Evolutionary conservation across 148 eudicot genomes (phyloP), one percentile per base, ranked within the genome.

Genomic region (Dianthus caryophyllus): DNA sequence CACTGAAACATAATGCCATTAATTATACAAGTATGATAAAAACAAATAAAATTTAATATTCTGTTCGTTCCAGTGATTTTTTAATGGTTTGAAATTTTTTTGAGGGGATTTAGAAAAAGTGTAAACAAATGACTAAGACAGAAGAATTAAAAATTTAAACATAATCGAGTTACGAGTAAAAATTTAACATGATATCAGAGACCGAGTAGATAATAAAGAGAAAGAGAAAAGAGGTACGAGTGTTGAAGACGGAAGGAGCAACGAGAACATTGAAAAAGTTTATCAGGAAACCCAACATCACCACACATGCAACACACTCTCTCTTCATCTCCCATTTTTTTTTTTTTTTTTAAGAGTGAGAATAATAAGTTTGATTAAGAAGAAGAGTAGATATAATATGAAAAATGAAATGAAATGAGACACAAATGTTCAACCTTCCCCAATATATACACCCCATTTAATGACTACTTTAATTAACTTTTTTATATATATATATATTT

Each of bases 241-340:
- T 78, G 81, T 17, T 78, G 81, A 21, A 73, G 73, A 66, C 81
- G 81, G 21, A 78, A 78, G 64, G 63, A 70, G 33, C 81, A 78
- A 15, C 64, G 68, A 17, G 71, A 69, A 54, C 81, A 78, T 1
- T 46, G 74, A 55, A 78, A 78, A 38, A 78, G 77, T 49, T 69
- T 73, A 26, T 78, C 74, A 59, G 81, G 57, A 38, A 78, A 78
- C 57, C 81, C 81, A 24, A 78, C 67, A 69, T 78, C 81, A n/a
- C 81, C 81, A 53, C 81, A 78, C 77, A 78, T 56, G 64, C 81
- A 78, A 66, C 81, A 78, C 2, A 78, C 81, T 50, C 58, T 59
- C 38, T 69, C 80, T 64, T 76, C 30, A 61, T 76, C 80, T 56
- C 46, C 69, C 72, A 71, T 76, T 13, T 36, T 39, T 33, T 76